phyloP scores from a whole-genome alignment of 2,329 filamentous ascomycete genomes.

The Verticillium nonalfalfae region DNA sequence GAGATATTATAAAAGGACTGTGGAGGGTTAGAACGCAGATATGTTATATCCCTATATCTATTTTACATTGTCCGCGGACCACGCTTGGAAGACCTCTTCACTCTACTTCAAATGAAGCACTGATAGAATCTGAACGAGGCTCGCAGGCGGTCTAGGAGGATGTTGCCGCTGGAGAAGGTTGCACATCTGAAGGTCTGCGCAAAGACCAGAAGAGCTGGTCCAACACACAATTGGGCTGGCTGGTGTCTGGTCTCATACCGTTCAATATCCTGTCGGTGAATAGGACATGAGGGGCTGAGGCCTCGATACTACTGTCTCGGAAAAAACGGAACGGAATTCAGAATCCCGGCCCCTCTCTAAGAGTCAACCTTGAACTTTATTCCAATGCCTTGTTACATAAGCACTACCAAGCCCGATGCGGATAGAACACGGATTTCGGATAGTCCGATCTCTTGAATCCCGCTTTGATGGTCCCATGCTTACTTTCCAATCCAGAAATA shows the following conservation, averaged over 20 bases:
- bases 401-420: neutral
- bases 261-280: too few species aligned
- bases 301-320: neutral
- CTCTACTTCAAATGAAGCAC: too few species aligned
- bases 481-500: neutral
- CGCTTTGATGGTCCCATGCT: neutral
- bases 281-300: too few species aligned
- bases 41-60: too few species aligned
- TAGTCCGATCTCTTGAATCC: neutral
- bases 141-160: conserved; percentile 6
- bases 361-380: too few species aligned
- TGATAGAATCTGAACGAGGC: neutral
- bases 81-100: too few species aligned
- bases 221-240: conserved; percentile 17
- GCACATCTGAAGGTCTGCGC: conserved; percentile 40
- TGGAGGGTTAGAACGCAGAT: too few species aligned
- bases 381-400: neutral
- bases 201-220: conserved; percentile 22
- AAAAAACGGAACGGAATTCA: neutral
- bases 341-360: neutral
- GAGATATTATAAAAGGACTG: too few species aligned
- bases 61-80: too few species aligned
- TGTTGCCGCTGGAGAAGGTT: conserved; percentile 32
- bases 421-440: neutral
- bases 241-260: conserved; percentile 13